Base-by-base conservation (phyloP, 1,284 basidiomycete genomes). In the Thecaphora thlaspeos region DNA sequence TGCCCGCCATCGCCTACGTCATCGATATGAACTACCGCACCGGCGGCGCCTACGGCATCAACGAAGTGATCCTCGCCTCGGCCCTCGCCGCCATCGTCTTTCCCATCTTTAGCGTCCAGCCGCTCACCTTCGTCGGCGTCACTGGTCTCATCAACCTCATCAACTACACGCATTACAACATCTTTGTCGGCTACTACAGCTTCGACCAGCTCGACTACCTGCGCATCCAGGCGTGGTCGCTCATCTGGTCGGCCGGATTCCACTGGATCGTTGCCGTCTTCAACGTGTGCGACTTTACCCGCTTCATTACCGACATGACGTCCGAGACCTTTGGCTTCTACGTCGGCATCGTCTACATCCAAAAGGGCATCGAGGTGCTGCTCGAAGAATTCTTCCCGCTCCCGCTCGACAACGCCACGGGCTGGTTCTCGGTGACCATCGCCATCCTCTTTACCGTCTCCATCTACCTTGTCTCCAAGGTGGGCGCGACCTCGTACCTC, bases 1-100 rank as follows among this genome's bases (percentile, higher is more conserved):
- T 94, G 42, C 91, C 92, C 2, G 91, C 89, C 9, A 87, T 95
- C 44, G 91, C 93, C 1, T 96, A 96, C 77, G 90, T 91, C 18
- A 80, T 96, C 41, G 91, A 96, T 75, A 83, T 97, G 44, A 93
- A 95, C 77, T 89, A 94, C 41, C 75, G 80, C 78, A 92, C 91
- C 0, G 91, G 90, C 1, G 83, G 86, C 23, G 84, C 89, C 66
- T 96, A 94, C 79, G 91, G 91, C 8, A 88, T 96, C 8, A 84
- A 90, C 15, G 94, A 97, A 77, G 89, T 93, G 9, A 74, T 71
- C 43, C 55, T 68, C 28, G 69, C 68, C 23, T 66, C 71, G 1
- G 69, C 74, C 75, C 88, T 95, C 84, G 89, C 91, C 0, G 88
- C 91, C 0, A 88, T 91, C 72, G 82, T 92, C n/a, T 94, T 95